Evolutionary conservation across 2,329 filamentous ascomycete species (phyloP), one percentile per base, ranked within the genome.

Genomic region (Ceratocystis destructans): DNA sequence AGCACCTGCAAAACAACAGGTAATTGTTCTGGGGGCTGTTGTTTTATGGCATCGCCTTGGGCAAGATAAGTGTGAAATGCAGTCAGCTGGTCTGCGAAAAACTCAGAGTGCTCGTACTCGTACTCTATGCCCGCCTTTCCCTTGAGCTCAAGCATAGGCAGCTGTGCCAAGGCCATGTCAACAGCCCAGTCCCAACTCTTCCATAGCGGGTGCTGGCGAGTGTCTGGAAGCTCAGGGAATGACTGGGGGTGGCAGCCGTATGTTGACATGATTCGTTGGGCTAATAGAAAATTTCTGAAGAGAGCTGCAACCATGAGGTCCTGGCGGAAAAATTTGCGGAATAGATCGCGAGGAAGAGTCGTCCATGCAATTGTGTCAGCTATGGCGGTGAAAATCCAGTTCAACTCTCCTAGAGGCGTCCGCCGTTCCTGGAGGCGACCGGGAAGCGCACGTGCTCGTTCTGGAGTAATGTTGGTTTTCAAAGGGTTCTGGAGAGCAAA

Each of bases 301-400:
- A 99, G 79, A 1, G 94, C 94, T 12, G 94, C 94, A n/a, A 99
- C 94, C 92, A 99, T 97, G 12, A 99, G 81, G 74, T 99, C 94
- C 75, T 99, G 94, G 53, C 94, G 81, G 76, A 99, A 99, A 68
- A 97, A 89, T 75, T 96, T 96, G 76, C 96, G 92, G 77, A 99
- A 99, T 10, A 96, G 79, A 22, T 91, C 85, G 59, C 93, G 87
- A 2, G 92, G 90, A 3, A 99, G 78, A 4, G 90, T 95, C 41
- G 96, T 97, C 94, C 94, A 99, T 0, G 94, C 94, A 72, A 99
- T 99, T 1, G 93, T 97, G 74, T 99, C 94, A 0, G 94, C 99
- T 70, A 99, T 97, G 65, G 94, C 94, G 0, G 94, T 99, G 73
- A 99, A 97, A 45, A 99, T 99, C 94, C 94, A 99, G 73, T 99